Conservation (phyloP, 495 filamentous ascomycete genomes). For the Lichenothelia convexa region DNA sequence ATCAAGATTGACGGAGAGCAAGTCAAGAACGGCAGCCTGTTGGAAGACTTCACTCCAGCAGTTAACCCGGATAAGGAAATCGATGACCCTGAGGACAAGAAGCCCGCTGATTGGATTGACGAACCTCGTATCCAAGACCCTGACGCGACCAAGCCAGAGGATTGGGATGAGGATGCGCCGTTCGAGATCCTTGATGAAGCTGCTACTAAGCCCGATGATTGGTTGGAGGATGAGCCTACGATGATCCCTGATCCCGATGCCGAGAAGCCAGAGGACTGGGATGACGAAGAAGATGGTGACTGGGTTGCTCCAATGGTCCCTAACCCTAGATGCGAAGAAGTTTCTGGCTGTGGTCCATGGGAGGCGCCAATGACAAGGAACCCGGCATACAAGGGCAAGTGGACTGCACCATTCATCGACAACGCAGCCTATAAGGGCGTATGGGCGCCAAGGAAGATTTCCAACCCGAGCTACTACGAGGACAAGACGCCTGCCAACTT, state of each 20-base stretch:
- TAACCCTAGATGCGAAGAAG: conserved; percentile 91
- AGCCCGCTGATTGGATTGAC: conserved; percentile 94
- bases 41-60: conserved; percentile 82
- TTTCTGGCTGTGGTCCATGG: conserved; percentile 90
- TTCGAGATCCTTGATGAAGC: conserved; percentile 90
- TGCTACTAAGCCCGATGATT: conserved; percentile 81
- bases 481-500: conserved; percentile 94
- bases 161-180: conserved; percentile 98
- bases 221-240: conserved; percentile 80
- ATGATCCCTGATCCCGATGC: conserved; percentile 89
- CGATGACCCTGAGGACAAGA: conserved; percentile 85
- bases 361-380: conserved; percentile 83
- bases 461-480: conserved; percentile 94
- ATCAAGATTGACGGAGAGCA: conserved; percentile 77
- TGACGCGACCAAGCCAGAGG: conserved; percentile 85
- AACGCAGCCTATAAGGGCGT: conserved; percentile 97
- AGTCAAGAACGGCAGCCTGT: conserved; percentile 72
- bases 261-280: conserved; percentile 98
- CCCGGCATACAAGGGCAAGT: conserved; percentile 98
- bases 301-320: conserved; percentile 85
- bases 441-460: conserved; percentile 89
- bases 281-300: conserved; percentile 99
- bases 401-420: conserved; percentile 82
- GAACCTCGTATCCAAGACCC: conserved; percentile 79
- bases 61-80: conserved; percentile 96